Base-by-base conservation (phyloP, 2,329 filamentous ascomycete species). In the Botryotinia globosa region DNA sequence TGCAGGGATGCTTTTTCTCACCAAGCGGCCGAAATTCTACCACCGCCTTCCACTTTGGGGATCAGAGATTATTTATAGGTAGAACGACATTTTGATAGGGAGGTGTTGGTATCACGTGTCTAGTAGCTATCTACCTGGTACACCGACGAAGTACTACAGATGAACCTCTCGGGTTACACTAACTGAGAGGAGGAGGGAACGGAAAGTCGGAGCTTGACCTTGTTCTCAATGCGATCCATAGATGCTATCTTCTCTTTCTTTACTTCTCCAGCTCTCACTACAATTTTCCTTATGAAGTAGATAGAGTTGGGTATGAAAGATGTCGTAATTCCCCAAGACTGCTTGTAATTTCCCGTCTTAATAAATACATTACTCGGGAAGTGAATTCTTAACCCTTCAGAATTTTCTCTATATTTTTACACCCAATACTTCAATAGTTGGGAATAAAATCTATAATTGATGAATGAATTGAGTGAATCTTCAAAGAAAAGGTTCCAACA, bases 1-100 rank as follows among this genome's bases (percentile, higher is more conserved):
- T 37, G 61, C 34, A 45, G 39, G 67, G 54, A 58, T 37, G n/a
- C 64, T 67, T 67, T 67, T 67, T 67, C 48, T 56, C 48, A 56
- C 48, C 65, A 42, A 67, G 65, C 64, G 65, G 65, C 34, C 48
- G n/a, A 56, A 8, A 42, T 56, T 67, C 48, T 67, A 37, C 65
- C 65, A 67, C 65, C 65, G 65, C 65, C 65, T 67, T 22, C 65
- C 16, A 8, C 48, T 39, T 56, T 3, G 16, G 22, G 18, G 2
- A 7, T 12, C 18, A 25, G 16, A 16, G 34, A 67, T 54, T 54
- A 42, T 62, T 37, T 25, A 6, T 12, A 42, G 22, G 59, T 29
- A 3, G 37, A 22, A 42, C 59, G 12, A 25, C 37, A 63, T 63
- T 44, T 54, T 54, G n/a, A 44, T 44, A 22, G 39, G n/a, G 32